Evolutionary conservation across 768 basidiomycete genomes (phyloP).

Genomic region (Cubamyces lactineus): DNA sequence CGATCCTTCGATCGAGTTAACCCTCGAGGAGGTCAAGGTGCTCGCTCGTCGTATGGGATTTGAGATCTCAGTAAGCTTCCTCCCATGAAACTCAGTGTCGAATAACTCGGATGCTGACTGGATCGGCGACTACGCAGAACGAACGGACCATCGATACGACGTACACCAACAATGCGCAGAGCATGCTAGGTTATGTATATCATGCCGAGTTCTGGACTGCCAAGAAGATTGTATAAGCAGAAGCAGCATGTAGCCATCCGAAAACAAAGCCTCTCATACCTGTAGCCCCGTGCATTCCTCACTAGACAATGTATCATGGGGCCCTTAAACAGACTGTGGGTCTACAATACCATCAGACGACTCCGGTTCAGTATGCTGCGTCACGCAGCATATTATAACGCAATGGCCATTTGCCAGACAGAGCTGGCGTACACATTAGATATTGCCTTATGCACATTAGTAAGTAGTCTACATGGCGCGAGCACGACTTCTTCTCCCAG

Average conservation of each 20-base stretch:
- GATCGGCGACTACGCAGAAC: conserved; percentile 51
- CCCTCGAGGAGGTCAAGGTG: conserved; percentile 84
- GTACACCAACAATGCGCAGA: conserved; percentile 81
- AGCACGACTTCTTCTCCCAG: no score
- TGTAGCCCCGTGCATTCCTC: neutral
- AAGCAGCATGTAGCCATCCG: neutral
- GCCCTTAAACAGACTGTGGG: no score
- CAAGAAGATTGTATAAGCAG: conserved; percentile 41
- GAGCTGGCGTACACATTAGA: no score
- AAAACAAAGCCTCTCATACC: neutral
- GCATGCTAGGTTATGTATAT: conserved; percentile 87
- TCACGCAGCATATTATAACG: no score
- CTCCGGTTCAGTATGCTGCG: no score
- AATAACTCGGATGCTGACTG: neutral
- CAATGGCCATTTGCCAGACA: no score
- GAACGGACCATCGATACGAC: conserved; percentile 81
- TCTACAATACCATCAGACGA: no score
- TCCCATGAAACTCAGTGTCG: neutral
- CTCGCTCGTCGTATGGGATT: conserved; percentile 80
- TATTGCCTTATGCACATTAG: no score
- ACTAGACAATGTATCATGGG: no score
- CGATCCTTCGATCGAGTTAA: conserved; percentile 85
- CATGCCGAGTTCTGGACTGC: conserved; percentile 86
- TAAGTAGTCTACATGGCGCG: no score
- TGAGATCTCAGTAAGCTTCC: conserved; percentile 65